Evolutionary conservation across 495 filamentous ascomycete genomes (phyloP), one percentile per base, ranked within the genome.

Genomic region (Tuber aestivum): DNA sequence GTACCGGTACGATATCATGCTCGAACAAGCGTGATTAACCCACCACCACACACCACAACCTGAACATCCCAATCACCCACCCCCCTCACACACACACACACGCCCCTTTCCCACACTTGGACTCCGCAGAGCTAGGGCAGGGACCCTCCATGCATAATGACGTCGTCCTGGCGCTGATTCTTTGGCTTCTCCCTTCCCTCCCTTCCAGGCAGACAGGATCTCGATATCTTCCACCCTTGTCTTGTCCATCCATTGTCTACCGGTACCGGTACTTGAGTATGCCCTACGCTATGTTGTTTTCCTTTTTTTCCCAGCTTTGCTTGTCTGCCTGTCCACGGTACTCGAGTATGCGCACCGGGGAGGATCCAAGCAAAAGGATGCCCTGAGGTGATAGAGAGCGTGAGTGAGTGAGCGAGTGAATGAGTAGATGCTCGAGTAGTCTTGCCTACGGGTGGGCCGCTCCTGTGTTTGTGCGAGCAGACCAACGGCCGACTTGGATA

Each of bases 141-240:
- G 56, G 27, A 16, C 48, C 48, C 56, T 61, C n/a, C 4, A 61
- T 79, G 78, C 76, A 73, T 41, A 45, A 79, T 79, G 78, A 79
- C 78, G 78, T 79, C 50, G 37, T 48, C n/a, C 10, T 10, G 50
- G 41, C 75, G 48, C 76, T 23, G 40, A 70, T 61, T 72, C 72
- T 72, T 78, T 71, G 70, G 73, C 72, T 75, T 75, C 68, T 75
- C 40, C 69, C 4, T 16, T 32, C 27, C 56, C 56, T 61, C 32
- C 42, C 44, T 70, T 71, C 76, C 72, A 78, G 77, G 76, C 76
- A 72, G 69, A 70, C 76, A 75, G 70, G 78, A 79, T 79, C 78
- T 79, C 79, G 78, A 79, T 79, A 40, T 7, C 38, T 61, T 79
- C 76, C 65, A 79, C 79, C 78, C 78, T 73, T 78, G 78, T 75